Evolutionary conservation across 139 green algal genomes (phyloP).

Genomic region (Ettlia oleoabundans): DNA sequence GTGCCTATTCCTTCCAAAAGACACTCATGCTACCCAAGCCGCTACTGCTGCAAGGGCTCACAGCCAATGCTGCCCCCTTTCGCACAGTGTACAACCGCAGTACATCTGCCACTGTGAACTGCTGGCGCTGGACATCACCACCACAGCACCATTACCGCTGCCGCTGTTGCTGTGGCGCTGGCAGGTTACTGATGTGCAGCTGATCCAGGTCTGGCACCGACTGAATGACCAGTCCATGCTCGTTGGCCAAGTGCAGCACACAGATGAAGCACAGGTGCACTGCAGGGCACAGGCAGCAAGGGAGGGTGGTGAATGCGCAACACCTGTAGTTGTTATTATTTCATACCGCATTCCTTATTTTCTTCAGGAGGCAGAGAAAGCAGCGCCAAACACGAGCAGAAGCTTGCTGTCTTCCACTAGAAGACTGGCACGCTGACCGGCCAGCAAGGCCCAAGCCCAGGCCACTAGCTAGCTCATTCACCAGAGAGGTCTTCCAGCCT

Average conservation of each 20-base stretch:
- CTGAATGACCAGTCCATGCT: constrained; percentile 78
- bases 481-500: constrained; percentile 72
- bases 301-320: background rate
- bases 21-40: no score
- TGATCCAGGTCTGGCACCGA: constrained; percentile 32
- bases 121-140: background rate
- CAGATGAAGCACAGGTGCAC: constrained; percentile 98
- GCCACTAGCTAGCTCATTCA: no score
- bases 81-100: no score
- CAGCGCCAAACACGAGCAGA: background rate
- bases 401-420: background rate
- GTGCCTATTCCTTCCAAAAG: no score
- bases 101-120: no score
- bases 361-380: background rate
- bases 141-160: no score
- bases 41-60: no score
- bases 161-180: background rate
- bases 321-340: no score
- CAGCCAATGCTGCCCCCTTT: no score
- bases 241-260: constrained; percentile 96
- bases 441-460: no score
- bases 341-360: no score
- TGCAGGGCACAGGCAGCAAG: background rate
- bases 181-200: constrained; percentile 35
- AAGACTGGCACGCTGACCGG: no score